A percentile compares a stretch with the other conserved stretches of the same genome.
Conservation (phyloP, 306 rosid species). For the Crotalaria pallida region DNA sequence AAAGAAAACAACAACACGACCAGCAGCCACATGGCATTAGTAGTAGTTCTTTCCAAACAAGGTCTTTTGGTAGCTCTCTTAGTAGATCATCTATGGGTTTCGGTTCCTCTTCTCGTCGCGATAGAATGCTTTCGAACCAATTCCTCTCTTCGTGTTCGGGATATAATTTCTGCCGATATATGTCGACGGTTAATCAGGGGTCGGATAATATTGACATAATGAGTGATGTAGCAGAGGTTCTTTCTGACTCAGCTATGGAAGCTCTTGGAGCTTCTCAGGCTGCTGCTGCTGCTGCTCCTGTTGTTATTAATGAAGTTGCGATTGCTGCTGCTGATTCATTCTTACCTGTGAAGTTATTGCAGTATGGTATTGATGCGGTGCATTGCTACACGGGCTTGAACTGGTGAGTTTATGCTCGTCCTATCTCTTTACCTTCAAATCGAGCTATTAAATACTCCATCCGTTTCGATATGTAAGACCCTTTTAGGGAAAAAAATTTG, state of each 20-base stretch:
- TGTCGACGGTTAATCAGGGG: slow-evolving; percentile 61
- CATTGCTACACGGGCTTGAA: slow-evolving; percentile 47
- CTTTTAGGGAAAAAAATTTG: too few relatives aligned
- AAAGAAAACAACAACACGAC: too few relatives aligned
- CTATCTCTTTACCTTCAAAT: not conserved
- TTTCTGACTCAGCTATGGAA: slow-evolving; percentile 48
- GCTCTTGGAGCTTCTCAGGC: slow-evolving; percentile 50
- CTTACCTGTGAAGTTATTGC: slow-evolving; percentile 52
- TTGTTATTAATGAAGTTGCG: slow-evolving; percentile 52
- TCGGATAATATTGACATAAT: slow-evolving; percentile 49
- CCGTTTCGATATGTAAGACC: too few relatives aligned
- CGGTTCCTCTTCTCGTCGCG: slow-evolving; percentile 17
- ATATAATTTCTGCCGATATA: slow-evolving; percentile 45
- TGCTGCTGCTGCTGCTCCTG: too few relatives aligned
- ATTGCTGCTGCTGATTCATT: slow-evolving; percentile 63
- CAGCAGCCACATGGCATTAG: too few relatives aligned
- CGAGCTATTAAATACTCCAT: not conserved
- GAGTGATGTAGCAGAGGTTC: slow-evolving; percentile 59
- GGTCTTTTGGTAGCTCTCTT: slow-evolving; percentile 45
- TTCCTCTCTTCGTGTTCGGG: slow-evolving; percentile 37
- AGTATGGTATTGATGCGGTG: slow-evolving; percentile 61
- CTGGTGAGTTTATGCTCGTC: slow-evolving; percentile 40
- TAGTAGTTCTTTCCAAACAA: slow-evolving; percentile 46
- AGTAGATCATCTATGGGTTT: slow-evolving; percentile 32
- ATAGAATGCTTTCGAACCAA: slow-evolving; percentile 26